Evolutionary conservation across 768 basidiomycete genomes (phyloP), one percentile per base, ranked within the genome.

Genomic region (Boletus sensibilis): DNA sequence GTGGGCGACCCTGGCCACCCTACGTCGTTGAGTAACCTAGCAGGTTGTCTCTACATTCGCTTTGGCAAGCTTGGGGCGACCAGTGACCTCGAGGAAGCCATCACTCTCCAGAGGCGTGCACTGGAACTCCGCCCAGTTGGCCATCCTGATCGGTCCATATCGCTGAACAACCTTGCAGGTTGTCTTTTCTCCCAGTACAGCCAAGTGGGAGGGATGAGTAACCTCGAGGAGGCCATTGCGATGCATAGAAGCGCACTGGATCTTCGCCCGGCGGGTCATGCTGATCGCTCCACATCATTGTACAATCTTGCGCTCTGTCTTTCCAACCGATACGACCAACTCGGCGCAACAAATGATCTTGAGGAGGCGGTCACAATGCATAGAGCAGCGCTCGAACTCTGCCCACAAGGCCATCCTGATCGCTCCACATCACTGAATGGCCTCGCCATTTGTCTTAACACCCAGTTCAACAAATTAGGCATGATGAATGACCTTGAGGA

Each of bases 71-170:
- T 39, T 45, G 38, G 43, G 20, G 20, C 23, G 3, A 25, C 37
- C 8, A 52, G 50, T 8, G 68, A 69, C 49, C 34, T 63, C 21
- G 50, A 66, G 11, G 60, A 68, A 31, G 60, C 58, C 23, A 55
- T 64, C 48, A 34, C 33, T 35, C 57, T 55, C 12, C 42, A 54
- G 18, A 43, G 37, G 37, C 46, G 41, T 18, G 63, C 47, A 5
- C 18, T 64, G 23, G 42, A 38, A 21, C 37, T 66, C 13, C 29
- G 14, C 29, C 52, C 65, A 16, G 48, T 35, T 25, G 43, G 35
- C 13, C 43, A 62, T 43, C 58, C 44, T 21, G 25, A 55, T 29
- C 67, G 49, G 29, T 29, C 49, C 20, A 13, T 10, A 5, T 43
- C 41, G 12, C 50, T 66, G 35, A 56, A 52, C 43, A 66, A 61